These are phyloP conservation scores for Ligustrum vulgare DNA, from an alignment of 257 asterid species.

Conservation along the genomic window DNA sequence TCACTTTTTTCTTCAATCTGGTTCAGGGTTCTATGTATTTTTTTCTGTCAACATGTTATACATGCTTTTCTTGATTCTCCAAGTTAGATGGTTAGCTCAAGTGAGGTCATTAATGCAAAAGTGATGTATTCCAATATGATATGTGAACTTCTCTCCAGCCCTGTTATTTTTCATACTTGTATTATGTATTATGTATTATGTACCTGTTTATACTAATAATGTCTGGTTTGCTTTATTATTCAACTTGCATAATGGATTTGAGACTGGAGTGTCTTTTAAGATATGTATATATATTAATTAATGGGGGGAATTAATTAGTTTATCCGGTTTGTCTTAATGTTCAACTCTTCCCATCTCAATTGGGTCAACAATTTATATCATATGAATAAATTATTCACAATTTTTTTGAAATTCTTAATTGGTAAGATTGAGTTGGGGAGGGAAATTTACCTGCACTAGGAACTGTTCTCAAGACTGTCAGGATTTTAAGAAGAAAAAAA, in stretches of 20 bases:
- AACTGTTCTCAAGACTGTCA: background rate
- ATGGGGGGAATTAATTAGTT: background rate
- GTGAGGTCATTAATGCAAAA: background rate
- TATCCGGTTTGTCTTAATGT: background rate
- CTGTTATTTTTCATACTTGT: background rate
- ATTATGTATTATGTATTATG: no score
- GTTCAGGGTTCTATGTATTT: background rate
- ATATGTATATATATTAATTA: no score
- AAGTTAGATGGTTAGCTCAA: background rate
- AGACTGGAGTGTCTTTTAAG: background rate
- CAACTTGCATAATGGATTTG: background rate
- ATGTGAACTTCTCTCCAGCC: background rate
- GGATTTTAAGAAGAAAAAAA: no score
- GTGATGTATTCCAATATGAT: background rate
- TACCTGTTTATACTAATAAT: no score
- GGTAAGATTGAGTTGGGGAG: background rate
- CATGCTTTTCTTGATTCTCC: background rate
- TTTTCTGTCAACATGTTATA: conserved; percentile 1
- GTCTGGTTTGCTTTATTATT: background rate
- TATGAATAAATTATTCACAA: background rate
- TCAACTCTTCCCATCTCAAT: background rate
- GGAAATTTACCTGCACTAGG: background rate
- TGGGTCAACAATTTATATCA: no score
- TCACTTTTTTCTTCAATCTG: background rate
- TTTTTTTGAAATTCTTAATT: no score